Percentiles rank a stretch among this genome's conserved stretches.
Conservation (phyloP, 2,329 filamentous ascomycete genomes). For the Amesomyces nigricolor region DNA sequence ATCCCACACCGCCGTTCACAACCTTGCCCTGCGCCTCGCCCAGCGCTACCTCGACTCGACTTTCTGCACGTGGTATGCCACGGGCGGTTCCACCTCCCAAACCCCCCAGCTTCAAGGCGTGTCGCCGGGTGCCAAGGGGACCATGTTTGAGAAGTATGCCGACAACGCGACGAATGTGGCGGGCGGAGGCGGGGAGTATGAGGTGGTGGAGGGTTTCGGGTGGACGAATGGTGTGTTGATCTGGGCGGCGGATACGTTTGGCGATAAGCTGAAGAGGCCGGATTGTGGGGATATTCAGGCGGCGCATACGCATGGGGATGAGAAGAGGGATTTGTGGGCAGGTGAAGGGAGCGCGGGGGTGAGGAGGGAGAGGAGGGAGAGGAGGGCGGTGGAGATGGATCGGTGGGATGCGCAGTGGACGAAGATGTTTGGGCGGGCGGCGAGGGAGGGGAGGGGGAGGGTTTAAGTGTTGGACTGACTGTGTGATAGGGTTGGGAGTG, state of each 20-base stretch:
- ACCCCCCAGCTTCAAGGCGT: constrained; percentile 47
- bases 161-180: constrained; percentile 55
- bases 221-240: constrained; percentile 66
- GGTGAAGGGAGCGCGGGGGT: constrained; percentile 4
- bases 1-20: constrained; percentile 48
- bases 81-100: constrained; percentile 54
- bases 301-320: constrained; percentile 31
- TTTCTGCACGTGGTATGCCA: constrained; percentile 66
- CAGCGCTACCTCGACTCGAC: constrained; percentile 63
- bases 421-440: constrained; percentile 40
- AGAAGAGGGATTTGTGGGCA: constrained; percentile 25
- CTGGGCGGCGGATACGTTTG: constrained; percentile 60
- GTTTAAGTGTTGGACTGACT: not conserved
- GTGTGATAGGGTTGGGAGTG: not conserved
- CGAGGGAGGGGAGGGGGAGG: not conserved
- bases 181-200: constrained; percentile 62
- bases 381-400: constrained; percentile 43
- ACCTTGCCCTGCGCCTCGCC: constrained; percentile 51
- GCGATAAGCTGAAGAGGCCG: constrained; percentile 47
- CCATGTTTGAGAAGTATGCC: constrained; percentile 67
- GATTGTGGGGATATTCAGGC: constrained; percentile 49
- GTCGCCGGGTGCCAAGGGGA: constrained; percentile 41
- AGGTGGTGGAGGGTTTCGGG: constrained; percentile 64
- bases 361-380: constrained; percentile 3
- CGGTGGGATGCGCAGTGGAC: constrained; percentile 42